phyloP scores from a whole-genome alignment of 176 grass and related monocot species.

The Oryza punctata region DNA sequence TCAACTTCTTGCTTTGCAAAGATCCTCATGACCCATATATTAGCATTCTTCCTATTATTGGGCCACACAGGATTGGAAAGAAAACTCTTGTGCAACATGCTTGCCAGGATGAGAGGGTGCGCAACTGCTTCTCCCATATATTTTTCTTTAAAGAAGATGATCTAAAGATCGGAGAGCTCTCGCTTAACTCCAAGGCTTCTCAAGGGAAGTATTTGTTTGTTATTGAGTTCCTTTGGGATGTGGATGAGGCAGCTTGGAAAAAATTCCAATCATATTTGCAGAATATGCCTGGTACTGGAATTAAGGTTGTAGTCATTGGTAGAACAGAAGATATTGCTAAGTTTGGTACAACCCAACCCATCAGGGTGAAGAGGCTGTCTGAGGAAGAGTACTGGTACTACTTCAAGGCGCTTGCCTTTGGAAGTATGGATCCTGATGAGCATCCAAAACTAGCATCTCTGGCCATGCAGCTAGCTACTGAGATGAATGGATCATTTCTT shows the following conservation, averaged over 20 bases:
- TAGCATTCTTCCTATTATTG: too few species aligned
- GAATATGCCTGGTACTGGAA: neutral
- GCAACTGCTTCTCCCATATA: constrained; percentile 14
- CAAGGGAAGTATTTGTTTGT: constrained; percentile 41
- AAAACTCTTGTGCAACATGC: constrained; percentile 51
- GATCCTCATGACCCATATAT: too few species aligned
- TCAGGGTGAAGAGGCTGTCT: constrained; percentile 42
- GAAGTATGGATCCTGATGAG: constrained; percentile 43
- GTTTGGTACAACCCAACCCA: constrained; percentile 21
- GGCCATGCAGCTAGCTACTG: constrained; percentile 32
- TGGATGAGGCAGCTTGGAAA: constrained; percentile 38
- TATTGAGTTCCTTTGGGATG: constrained; percentile 8
- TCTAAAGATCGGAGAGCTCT: neutral
- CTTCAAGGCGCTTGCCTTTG: constrained; percentile 51
- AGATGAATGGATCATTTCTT: constrained; percentile 29
- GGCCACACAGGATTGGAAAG: constrained; percentile 38
- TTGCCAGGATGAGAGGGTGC: constrained; percentile 47
- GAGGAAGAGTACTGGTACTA: constrained; percentile 46
- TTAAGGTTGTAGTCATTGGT: constrained; percentile 36
- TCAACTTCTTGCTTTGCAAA: constrained; percentile 36
- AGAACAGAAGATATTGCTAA: neutral
- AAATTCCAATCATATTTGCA: constrained; percentile 26
- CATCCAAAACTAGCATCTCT: constrained; percentile 21
- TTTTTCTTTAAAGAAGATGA: constrained; percentile 9
- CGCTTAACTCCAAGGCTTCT: neutral